Evolutionary conservation across 257 asterid species (phyloP).

Genomic region (Pogostemon cablin): DNA sequence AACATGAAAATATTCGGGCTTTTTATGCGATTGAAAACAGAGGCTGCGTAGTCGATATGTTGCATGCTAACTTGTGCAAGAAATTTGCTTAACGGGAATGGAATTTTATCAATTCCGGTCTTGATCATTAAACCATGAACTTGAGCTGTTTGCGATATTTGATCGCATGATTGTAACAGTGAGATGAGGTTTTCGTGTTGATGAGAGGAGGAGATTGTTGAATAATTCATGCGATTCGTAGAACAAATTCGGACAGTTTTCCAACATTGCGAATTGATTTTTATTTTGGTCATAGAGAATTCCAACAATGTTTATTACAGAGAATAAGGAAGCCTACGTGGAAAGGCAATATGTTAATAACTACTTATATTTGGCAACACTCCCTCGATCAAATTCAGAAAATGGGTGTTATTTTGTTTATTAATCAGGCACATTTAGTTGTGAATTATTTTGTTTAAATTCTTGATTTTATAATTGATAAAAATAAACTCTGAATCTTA

Average conservation of each 20-base stretch:
- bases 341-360: no score
- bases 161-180: conserved; percentile 56
- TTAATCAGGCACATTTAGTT: no score
- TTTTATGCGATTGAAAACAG: conserved; percentile 45
- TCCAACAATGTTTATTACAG: background rate
- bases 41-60: conserved; percentile 49
- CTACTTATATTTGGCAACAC: no score
- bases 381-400: no score
- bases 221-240: conserved; percentile 26
- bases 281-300: conserved; percentile 34
- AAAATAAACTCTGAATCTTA: no score
- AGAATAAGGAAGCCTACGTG: no score
- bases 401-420: no score
- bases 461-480: no score
- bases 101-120: conserved; percentile 48
- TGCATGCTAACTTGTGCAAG: conserved; percentile 52
- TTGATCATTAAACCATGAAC: conserved; percentile 66
- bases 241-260: conserved; percentile 22
- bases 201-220: conserved; percentile 36
- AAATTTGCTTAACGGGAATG: conserved; percentile 65
- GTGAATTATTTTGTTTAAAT: no score
- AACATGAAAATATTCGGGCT: conserved; percentile 63
- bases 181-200: conserved; percentile 41
- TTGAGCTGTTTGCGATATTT: conserved; percentile 44
- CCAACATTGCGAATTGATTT: conserved; percentile 19